These are phyloP conservation scores for Cokeromyces recurvatus DNA, from an alignment of 371 early-diverging fungal genomes.

Conservation along the genomic window DNA sequence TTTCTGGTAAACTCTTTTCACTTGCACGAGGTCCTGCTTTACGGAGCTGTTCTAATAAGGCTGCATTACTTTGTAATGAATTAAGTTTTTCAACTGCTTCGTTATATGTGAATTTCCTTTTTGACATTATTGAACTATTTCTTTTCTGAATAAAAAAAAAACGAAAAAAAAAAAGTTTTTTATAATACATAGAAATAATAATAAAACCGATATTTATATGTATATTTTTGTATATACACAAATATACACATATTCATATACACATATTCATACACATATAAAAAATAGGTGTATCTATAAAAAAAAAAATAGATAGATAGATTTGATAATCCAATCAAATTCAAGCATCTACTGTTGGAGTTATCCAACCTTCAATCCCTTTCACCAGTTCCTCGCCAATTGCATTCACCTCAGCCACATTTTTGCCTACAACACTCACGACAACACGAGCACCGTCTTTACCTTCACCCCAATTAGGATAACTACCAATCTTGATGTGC, in stretches of 20 bases:
- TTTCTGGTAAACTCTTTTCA: slow-evolving; percentile 66
- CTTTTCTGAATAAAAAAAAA: not conserved
- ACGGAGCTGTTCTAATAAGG: slow-evolving; percentile 67
- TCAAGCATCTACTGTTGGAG: not conserved
- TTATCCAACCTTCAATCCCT: slow-evolving; percentile 20
- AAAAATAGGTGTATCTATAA: no score
- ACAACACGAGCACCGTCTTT: slow-evolving; percentile 36
- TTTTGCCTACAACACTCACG: slow-evolving; percentile 50
- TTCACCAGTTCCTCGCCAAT: slow-evolving; percentile 10
- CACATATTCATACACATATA: no score
- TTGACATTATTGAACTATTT: slow-evolving; percentile 1
- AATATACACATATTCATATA: no score
- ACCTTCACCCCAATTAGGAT: slow-evolving; percentile 56
- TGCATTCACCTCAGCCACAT: slow-evolving; percentile 24
- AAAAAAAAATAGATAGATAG: not conserved
- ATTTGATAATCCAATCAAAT: not conserved
- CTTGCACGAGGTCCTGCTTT: slow-evolving; percentile 71
- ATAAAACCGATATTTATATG: not conserved
- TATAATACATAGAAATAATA: not conserved
- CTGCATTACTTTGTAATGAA: slow-evolving; percentile 77
- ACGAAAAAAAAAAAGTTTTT: not conserved
- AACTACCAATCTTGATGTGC: slow-evolving; percentile 62
- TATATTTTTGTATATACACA: no score
- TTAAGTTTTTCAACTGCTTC: slow-evolving; percentile 74
- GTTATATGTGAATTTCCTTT: slow-evolving; percentile 18